Conservation (phyloP, 768 basidiomycete species). For the Naematelia aurantialba region DNA sequence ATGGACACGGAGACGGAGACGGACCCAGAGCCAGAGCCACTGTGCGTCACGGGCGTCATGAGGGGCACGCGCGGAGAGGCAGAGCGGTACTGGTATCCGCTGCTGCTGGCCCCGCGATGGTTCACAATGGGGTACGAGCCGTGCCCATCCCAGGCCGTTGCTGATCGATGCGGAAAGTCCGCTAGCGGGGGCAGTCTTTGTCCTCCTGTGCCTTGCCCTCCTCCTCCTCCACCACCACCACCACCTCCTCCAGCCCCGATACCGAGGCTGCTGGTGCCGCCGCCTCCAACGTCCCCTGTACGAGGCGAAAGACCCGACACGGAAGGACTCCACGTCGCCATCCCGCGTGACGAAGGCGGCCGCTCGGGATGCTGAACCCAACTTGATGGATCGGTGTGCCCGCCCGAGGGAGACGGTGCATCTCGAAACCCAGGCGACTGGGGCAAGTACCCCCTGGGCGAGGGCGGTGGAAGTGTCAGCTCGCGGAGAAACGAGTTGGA, state of each 20-base stretch:
- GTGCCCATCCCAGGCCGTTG: not conserved
- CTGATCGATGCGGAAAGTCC: not conserved
- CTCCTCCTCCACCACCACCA: too few species aligned
- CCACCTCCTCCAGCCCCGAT: too few species aligned
- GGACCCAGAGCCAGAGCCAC: not conserved
- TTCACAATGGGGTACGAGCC: not conserved
- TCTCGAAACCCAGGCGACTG: not conserved
- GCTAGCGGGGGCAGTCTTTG: not conserved
- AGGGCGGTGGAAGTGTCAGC: not conserved
- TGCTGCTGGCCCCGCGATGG: not conserved
- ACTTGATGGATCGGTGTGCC: not conserved
- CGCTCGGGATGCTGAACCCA: not conserved
- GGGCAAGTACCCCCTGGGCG: not conserved
- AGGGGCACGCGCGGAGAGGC: not conserved
- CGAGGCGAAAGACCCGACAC: not conserved
- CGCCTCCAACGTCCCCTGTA: not conserved
- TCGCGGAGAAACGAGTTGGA: not conserved
- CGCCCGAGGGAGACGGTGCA: not conserved
- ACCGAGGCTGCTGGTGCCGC: too few species aligned
- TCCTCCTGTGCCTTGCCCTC: too few species aligned
- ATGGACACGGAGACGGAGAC: too few species aligned
- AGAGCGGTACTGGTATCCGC: not conserved
- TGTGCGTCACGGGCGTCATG: not conserved
- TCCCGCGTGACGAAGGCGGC: not conserved
- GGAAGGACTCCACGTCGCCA: not conserved